Conservation (phyloP, 2,329 filamentous ascomycete genomes). For the Botrytis pseudocinerea region DNA sequence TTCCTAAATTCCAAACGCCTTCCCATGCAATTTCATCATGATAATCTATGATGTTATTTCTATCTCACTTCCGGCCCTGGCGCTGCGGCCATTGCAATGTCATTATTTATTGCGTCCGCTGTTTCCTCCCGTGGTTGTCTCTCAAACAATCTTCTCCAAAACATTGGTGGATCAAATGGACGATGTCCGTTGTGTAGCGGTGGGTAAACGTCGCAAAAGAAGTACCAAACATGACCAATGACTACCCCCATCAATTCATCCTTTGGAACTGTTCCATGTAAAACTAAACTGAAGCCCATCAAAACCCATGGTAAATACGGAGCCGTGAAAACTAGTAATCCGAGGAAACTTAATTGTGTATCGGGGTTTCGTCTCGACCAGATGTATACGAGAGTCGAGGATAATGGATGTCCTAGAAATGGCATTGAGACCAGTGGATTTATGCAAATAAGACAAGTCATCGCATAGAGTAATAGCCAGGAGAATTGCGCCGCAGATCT, state of each 20-base stretch:
- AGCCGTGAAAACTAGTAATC: slow-evolving; percentile 85
- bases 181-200: slow-evolving; percentile 81
- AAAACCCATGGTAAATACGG: slow-evolving; percentile 96
- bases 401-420: slow-evolving; percentile 91
- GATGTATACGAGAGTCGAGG: slow-evolving; percentile 93
- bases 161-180: slow-evolving; percentile 83
- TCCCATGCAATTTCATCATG: slow-evolving; percentile 18
- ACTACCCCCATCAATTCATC: slow-evolving; percentile 95
- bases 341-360: slow-evolving; percentile 83
- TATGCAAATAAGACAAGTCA: slow-evolving; percentile 73
- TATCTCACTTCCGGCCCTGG: slow-evolving; percentile 44
- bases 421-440: slow-evolving; percentile 88
- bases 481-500: slow-evolving; percentile 90
- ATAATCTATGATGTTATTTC: slow-evolving; percentile 9
- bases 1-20: slow-evolving; percentile 23
- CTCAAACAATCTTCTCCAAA: slow-evolving; percentile 87
- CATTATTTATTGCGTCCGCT: slow-evolving; percentile 58
- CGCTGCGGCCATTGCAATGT: slow-evolving; percentile 58
- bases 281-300: slow-evolving; percentile 86
- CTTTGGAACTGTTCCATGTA: slow-evolving; percentile 87
- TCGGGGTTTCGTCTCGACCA: slow-evolving; percentile 96
- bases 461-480: slow-evolving; percentile 88
- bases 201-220: slow-evolving; percentile 95
- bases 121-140: slow-evolving; percentile 53
- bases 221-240: slow-evolving; percentile 97